Evolutionary conservation across 306 rosid species (phyloP).

Genomic region (Purshia tridentata): DNA sequence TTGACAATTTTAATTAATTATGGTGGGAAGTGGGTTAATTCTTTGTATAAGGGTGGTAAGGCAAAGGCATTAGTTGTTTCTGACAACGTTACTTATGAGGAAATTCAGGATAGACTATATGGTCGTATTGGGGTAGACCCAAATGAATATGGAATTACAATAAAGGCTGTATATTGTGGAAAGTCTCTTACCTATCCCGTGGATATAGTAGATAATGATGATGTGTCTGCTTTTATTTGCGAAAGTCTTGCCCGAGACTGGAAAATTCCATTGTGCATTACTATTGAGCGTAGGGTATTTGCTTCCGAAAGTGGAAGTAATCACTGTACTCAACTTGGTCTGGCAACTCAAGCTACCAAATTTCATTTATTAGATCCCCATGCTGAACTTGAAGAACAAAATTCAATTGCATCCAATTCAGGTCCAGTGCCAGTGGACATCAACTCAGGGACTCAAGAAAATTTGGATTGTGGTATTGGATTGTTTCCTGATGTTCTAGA

Average conservation of each 20-base stretch:
- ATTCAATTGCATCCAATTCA: neutral
- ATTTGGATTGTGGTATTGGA: neutral
- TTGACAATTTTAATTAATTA: slow-evolving; percentile 7
- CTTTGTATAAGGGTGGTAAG: neutral
- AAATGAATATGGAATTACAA: slow-evolving; percentile 8
- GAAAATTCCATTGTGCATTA: neutral
- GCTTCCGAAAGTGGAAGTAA: slow-evolving; percentile 5
- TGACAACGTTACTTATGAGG: neutral
- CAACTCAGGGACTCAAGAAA: neutral
- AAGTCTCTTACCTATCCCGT: neutral
- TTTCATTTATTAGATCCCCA: neutral
- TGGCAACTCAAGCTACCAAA: neutral
- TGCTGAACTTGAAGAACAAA: neutral
- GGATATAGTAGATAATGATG: neutral
- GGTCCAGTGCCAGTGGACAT: neutral
- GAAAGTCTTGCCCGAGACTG: slow-evolving; percentile 2
- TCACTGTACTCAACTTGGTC: neutral
- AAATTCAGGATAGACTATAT: neutral
- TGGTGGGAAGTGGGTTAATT: slow-evolving; percentile 1
- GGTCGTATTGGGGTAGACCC: neutral
- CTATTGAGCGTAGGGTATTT: neutral
- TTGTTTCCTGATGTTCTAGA: neutral
- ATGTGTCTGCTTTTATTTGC: neutral
- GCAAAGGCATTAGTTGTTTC: neutral
- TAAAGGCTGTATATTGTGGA: neutral